Evolutionary conservation across 1,139 yeast genomes (phyloP).

Genomic region (Wickerhamomyces sp.): DNA sequence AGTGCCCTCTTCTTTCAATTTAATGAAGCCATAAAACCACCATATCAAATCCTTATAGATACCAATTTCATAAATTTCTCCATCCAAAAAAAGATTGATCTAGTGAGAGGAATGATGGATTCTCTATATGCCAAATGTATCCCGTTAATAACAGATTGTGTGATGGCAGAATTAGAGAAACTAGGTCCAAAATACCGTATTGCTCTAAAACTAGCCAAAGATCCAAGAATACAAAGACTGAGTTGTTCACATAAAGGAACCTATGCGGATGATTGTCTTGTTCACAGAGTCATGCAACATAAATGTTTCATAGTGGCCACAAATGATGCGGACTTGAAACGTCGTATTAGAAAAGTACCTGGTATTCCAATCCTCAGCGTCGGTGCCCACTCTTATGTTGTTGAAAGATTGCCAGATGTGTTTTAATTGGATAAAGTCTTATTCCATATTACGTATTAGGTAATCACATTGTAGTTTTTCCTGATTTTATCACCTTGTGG

Average conservation of each 20-base stretch:
- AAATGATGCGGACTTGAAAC: conserved; percentile 95
- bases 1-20: conserved; percentile 93
- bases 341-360: conserved; percentile 91
- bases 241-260: conserved; percentile 93
- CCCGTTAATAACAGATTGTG: conserved; percentile 95
- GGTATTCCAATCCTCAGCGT: conserved; percentile 97
- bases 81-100: conserved; percentile 89
- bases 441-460: too few species aligned
- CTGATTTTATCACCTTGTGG: too few species aligned
- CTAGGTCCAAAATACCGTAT: conserved; percentile 92
- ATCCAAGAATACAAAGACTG: conserved; percentile 82
- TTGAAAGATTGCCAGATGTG: conserved; percentile 92
- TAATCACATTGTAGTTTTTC: too few species aligned
- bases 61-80: conserved; percentile 95
- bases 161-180: conserved; percentile 95
- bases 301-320: conserved; percentile 97
- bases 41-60: conserved; percentile 91
- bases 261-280: conserved; percentile 96
- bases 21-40: conserved; percentile 91
- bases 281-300: conserved; percentile 88
- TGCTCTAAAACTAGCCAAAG: conserved; percentile 87
- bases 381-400: conserved; percentile 86
- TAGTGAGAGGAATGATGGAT: conserved; percentile 95
- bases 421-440: conserved; percentile 44
- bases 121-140: conserved; percentile 90